Base-by-base conservation (phyloP, 1,139 yeast species). In the Kodamaea alishanica region DNA sequence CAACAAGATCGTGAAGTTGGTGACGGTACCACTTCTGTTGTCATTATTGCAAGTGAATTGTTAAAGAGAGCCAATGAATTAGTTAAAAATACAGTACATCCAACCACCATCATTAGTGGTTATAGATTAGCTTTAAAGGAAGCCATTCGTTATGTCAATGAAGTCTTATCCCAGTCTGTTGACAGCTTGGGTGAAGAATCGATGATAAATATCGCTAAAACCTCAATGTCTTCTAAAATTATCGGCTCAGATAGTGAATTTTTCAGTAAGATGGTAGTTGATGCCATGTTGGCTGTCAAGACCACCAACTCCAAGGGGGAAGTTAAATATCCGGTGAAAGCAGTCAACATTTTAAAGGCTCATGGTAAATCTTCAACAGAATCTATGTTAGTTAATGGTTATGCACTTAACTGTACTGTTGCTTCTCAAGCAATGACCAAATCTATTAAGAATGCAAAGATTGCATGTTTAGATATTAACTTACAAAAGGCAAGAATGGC, bases 1-100 rank as follows among this genome's bases (percentile, higher is more conserved):
- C 98, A 94, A 62, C 99, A 94, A 68, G 99, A 94, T 62, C 80
- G 96, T 57, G 98, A 94, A 66, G 96, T 94, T 42, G 99, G 99
- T 42, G 99, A 94, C 60, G 99, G 99, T 53, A 86, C 95, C 34
- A 85, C 95, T 1, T 84, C 95, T n/a, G 97, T 92, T 35, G 97
- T 92, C 34, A 88, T 92, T 47, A 84, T 92, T 60, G 97, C 98
- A 26, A 78, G 95, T 34, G 99, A 94, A 65, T 71, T 94, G 44
- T 73, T 94, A 56, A 84, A 87, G 57, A 77, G 97, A 49, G 98
- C 98, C 37, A 89, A 90, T 61, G 97, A 90, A 54, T 73, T 94
- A 51, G 98, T 92, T 37, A 86, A 84, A 60, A 86, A 87, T 65
- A 87, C 88, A 60, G 85, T 94, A 48, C 98, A 94, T 63, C 98